A percentile compares a stretch with the other conserved stretches of the same genome.
Evolutionary conservation across 1,139 yeast genomes (phyloP).

Genomic region (Kodamaea arcana): DNA sequence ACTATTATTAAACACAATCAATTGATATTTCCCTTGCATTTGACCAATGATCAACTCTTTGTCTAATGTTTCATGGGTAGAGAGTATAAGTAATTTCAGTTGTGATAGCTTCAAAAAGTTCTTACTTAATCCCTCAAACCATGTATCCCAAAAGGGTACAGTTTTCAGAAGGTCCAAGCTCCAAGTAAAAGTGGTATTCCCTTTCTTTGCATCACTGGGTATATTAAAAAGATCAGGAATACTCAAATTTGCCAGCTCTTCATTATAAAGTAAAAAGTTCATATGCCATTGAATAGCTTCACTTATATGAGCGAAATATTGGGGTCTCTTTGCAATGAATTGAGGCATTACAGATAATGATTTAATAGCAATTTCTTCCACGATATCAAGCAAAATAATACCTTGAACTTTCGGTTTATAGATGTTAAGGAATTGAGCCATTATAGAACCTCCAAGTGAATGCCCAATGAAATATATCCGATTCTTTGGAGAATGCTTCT

Average conservation of each 20-base stretch:
- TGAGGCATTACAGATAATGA: conserved; percentile 64
- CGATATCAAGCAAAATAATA: conserved; percentile 78
- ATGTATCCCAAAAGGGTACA: conserved; percentile 66
- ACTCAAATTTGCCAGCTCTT: conserved; percentile 65
- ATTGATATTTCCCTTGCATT: conserved; percentile 94
- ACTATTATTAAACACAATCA: conserved; percentile 66
- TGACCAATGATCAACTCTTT: conserved; percentile 86
- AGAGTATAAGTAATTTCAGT: conserved; percentile 72
- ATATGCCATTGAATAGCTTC: conserved; percentile 86
- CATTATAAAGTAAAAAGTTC: conserved; percentile 49
- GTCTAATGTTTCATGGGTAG: conserved; percentile 88
- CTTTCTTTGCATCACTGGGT: conserved; percentile 10
- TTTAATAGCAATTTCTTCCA: conserved; percentile 83
- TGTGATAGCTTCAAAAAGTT: conserved; percentile 51
- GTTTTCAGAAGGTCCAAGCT: conserved; percentile 59
- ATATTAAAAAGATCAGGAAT: conserved; percentile 59
- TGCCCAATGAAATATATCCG: conserved; percentile 69
- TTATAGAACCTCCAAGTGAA: conserved; percentile 86
- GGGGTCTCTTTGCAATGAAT: conserved; percentile 63
- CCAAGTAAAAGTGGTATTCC: conserved; percentile 44
- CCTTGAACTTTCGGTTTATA: conserved; percentile 47
- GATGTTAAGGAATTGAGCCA: conserved; percentile 41
- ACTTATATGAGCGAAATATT: conserved; percentile 43
- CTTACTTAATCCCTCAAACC: conserved; percentile 75
- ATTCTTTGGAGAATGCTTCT: conserved; percentile 12